Conservation (phyloP, 306 rosid species). For the Senna siamea region DNA sequence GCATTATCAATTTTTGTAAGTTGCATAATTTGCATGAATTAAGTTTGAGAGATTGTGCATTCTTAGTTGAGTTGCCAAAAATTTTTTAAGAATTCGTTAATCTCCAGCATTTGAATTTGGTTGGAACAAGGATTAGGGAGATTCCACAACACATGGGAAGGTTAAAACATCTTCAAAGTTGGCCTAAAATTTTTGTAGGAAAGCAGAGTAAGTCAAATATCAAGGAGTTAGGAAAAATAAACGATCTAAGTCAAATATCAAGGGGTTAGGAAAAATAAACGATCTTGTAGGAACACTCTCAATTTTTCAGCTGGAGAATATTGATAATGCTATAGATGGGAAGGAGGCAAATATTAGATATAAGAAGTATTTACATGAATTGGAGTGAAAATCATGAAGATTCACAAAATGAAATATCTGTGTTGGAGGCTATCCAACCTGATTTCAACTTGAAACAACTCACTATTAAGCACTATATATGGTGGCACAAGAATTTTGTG, state of each 20-base stretch:
- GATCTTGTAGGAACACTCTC: conserved; percentile 24
- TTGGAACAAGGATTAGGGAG: not conserved
- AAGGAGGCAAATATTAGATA: not conserved
- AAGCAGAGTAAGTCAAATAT: not conserved
- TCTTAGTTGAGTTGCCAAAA: not conserved
- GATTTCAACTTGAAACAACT: not conserved
- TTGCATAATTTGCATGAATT: not conserved
- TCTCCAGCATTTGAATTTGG: not conserved
- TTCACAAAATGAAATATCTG: not conserved
- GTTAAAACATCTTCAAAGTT: not conserved
- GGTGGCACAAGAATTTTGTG: not conserved
- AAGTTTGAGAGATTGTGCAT: not conserved
- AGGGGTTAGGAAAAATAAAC: not conserved
- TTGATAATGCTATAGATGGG: not conserved
- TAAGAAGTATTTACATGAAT: conserved; percentile 24
- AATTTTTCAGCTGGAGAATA: not conserved
- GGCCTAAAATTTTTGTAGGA: not conserved
- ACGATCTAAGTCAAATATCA: no score
- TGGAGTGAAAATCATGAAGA: not conserved
- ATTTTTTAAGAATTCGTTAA: not conserved
- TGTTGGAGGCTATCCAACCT: conserved; percentile 15
- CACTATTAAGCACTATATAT: not conserved
- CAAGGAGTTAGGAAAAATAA: no score
- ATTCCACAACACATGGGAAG: not conserved
- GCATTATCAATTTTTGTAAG: not conserved